phyloP scores from a whole-genome alignment of 2,329 filamentous ascomycete species.

The Lizonia empirigonia region DNA sequence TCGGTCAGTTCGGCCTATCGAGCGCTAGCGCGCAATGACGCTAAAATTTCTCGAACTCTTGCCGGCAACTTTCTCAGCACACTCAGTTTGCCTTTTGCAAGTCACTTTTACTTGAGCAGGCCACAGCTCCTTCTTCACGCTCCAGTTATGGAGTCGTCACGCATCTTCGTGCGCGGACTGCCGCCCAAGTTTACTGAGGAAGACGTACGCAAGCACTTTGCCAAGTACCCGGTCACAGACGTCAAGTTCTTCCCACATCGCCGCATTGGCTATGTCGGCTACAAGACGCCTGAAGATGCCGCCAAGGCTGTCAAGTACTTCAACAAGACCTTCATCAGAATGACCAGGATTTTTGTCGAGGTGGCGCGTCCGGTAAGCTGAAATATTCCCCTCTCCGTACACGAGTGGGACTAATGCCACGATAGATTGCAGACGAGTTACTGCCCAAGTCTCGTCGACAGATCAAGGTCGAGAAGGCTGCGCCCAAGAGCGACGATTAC shows the following conservation, averaged over 20 bases:
- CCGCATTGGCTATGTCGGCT: conserved; percentile 94
- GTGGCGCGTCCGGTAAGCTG: conserved; percentile 76
- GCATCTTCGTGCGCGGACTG: conserved; percentile 72
- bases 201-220: conserved; percentile 89
- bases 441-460: conserved; percentile 44
- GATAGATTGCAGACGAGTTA: conserved; percentile 42
- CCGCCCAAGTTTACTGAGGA: conserved; percentile 84
- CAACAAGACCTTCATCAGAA: conserved; percentile 91
- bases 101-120: conserved; percentile 23
- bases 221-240: conserved; percentile 81
- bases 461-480: conserved; percentile 35
- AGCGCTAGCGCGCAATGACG: conserved; percentile 15
- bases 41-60: conserved; percentile 18
- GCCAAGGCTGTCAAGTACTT: conserved; percentile 88
- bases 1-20: conserved; percentile 8
- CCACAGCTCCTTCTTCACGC: conserved; percentile 12
- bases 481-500: conserved; percentile 33
- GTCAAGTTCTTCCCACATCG: conserved; percentile 88
- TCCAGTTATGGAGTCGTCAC: conserved; percentile 71
- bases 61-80: conserved; percentile 12
- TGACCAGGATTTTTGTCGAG: conserved; percentile 92
- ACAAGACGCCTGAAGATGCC: conserved; percentile 81
- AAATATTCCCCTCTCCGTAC: neutral
- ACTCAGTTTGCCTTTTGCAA: conserved; percentile 8
- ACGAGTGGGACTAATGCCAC: conserved; percentile 32